These are phyloP conservation scores for Alternaria viburni DNA, from an alignment of 2,329 filamentous ascomycete species.

Conservation along the genomic window DNA sequence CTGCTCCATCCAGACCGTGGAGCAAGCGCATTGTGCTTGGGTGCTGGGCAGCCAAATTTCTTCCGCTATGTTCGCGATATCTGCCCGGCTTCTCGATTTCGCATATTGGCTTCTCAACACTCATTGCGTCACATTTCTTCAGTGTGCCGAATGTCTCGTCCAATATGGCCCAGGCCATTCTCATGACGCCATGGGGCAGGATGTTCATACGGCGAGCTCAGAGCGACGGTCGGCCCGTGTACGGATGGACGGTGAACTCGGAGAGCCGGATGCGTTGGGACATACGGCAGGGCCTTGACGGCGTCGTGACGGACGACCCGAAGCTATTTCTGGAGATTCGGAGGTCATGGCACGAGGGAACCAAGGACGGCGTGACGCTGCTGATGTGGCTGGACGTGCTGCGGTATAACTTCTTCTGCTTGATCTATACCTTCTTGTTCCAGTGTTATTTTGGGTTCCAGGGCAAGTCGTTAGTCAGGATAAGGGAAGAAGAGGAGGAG, in stretches of 20 bases:
- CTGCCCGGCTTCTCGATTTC: slow-evolving; percentile 69
- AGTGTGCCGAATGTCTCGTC: slow-evolving; percentile 72
- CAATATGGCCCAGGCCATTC: slow-evolving; percentile 73
- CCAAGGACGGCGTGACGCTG: slow-evolving; percentile 36
- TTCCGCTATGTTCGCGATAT: slow-evolving; percentile 67
- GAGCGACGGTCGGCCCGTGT: slow-evolving; percentile 64
- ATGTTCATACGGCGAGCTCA: slow-evolving; percentile 70
- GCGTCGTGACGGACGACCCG: slow-evolving; percentile 86
- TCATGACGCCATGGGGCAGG: slow-evolving; percentile 71
- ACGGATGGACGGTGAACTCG: slow-evolving; percentile 88
- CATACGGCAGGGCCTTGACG: slow-evolving; percentile 71
- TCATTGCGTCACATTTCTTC: slow-evolving; percentile 76
- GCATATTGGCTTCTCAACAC: slow-evolving; percentile 71
- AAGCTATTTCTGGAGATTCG: slow-evolving; percentile 67
- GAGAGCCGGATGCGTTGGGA: slow-evolving; percentile 81
- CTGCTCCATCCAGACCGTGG: slow-evolving; percentile 64
- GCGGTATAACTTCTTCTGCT: slow-evolving; percentile 41
- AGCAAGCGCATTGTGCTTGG: slow-evolving; percentile 76
- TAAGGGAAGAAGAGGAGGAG: slow-evolving; percentile 6
- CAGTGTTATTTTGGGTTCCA: slow-evolving; percentile 38
- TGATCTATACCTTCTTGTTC: slow-evolving; percentile 43
- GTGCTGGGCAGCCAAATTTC: slow-evolving; percentile 79
- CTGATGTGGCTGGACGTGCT: slow-evolving; percentile 39
- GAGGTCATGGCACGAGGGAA: slow-evolving; percentile 49
- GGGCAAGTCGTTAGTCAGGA: slow-evolving; percentile 26